Base-by-base conservation (phyloP, 2,329 filamentous ascomycete species). In the Xylaria sp. region DNA sequence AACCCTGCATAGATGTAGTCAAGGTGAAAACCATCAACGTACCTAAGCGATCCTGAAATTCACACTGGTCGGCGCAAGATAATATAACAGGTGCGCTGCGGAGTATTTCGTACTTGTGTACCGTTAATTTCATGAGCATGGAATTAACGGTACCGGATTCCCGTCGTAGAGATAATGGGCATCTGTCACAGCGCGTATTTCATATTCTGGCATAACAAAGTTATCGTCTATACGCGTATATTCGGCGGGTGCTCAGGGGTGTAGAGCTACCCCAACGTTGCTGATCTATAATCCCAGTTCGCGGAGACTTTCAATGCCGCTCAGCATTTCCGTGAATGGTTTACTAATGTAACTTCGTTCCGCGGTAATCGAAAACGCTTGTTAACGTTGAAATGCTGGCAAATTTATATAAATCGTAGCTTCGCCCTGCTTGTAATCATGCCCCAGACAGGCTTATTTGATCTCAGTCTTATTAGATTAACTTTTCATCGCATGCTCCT, bases 371-470 rank as follows among this genome's bases (percentile, higher is more conserved):
- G 23, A 31, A 49, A 36, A 33, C 20, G 41, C 18, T 20, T 15
- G 2, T 20, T 55, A 20, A 9, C 1, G 18, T 46, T 4, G 5
- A 43, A 13, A 13, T n/a, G 33, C 33, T 18, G 33, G 52, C n/a
- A 18, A n/a, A 23, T 52, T 51, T 25, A 6, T 67, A 62, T 63
- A 63, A 63, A 67, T 31, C 5, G 23, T 33, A 13, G 31, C 43
- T 15, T 39, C 36, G n/a, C 25, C 25, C 41, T 58, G 13, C 0
- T 43, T 3, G 18, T 33, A 43, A 25, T 56, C n/a, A 57, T 46
- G 20, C 55, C 31, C 18, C 20, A 3, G 18, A 13, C 33, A 23
- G 18, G 13, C 13, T n/a, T 15, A 57, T 57, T 33, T 9, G 39
- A 48, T 25, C 3, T 15, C 49, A 3, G 20, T n/a, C 13, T 10